Evolutionary conservation across 2,329 filamentous ascomycete genomes (phyloP).

Genomic region (Calycina herbarum): DNA sequence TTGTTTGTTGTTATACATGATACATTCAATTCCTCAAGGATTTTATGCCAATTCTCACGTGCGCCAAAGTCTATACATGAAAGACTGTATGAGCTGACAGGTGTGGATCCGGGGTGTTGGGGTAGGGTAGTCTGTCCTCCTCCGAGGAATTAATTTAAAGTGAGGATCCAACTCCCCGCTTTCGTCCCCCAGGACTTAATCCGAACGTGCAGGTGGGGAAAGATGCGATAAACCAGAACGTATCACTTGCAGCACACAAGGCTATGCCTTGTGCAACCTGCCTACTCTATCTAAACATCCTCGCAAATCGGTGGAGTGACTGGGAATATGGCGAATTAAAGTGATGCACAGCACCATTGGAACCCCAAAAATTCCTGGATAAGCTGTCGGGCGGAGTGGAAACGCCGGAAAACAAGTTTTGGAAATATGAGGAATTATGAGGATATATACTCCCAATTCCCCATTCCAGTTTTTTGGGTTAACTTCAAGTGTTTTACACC

Average conservation of each 20-base stretch:
- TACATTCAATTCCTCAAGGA: no score
- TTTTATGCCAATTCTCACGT: no score
- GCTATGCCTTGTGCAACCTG: slow-evolving; percentile 1
- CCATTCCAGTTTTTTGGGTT: neutral
- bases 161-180: neutral
- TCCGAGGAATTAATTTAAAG: neutral
- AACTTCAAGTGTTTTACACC: slow-evolving; percentile 1
- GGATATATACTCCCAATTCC: neutral
- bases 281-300: neutral
- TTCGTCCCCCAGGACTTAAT: neutral
- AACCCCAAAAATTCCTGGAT: neutral
- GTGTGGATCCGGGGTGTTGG: neutral
- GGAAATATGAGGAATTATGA: neutral
- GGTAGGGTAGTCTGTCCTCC: neutral
- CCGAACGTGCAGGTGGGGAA: neutral
- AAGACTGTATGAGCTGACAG: neutral
- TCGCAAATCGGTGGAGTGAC: neutral
- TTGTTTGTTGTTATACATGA: no score
- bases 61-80: no score
- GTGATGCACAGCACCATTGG: neutral
- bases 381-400: neutral
- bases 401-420: neutral
- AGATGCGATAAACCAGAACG: neutral
- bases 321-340: neutral
- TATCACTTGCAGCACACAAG: neutral